These are phyloP conservation scores for Magnaporthiopsis poae DNA, from an alignment of 2,329 filamentous ascomycete genomes.

Conservation along the genomic window DNA sequence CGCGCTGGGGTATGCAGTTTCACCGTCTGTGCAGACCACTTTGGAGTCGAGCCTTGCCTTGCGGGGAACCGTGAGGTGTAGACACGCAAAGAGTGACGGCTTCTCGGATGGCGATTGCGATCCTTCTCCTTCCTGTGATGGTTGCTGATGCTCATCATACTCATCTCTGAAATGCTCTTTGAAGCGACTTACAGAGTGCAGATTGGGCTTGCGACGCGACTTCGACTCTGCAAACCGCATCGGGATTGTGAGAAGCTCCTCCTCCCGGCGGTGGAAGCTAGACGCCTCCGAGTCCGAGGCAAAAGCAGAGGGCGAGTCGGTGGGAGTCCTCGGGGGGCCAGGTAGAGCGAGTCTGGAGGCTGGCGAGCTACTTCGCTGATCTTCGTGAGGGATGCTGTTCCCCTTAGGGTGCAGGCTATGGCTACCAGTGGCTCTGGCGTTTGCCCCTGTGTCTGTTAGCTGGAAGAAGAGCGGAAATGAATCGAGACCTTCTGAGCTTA, in stretches of 20 bases:
- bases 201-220: slow-evolving; percentile 20
- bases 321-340: slow-evolving; percentile 10
- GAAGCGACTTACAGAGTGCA: slow-evolving; percentile 29
- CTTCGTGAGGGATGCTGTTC: neutral
- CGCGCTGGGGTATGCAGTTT: neutral
- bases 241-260: slow-evolving; percentile 28
- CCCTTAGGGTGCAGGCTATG: neutral
- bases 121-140: neutral
- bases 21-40: slow-evolving; percentile 11
- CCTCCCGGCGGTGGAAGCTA: slow-evolving; percentile 28
- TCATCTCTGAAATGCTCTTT: slow-evolving; percentile 28
- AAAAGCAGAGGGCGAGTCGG: slow-evolving; percentile 13
- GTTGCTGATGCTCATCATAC: slow-evolving; percentile 12
- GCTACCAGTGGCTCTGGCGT: too few species aligned
- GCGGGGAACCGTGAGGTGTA: slow-evolving; percentile 26
- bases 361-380: neutral
- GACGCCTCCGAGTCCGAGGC: slow-evolving; percentile 24
- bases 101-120: slow-evolving; percentile 10
- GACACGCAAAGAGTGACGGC: slow-evolving; percentile 25
- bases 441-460: neutral
- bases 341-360: slow-evolving; percentile 1
- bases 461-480: neutral
- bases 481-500: neutral
- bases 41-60: slow-evolving; percentile 19
- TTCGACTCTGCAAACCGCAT: slow-evolving; percentile 30